Conservation (phyloP, 306 rosid species). For the Malus orientalis region DNA sequence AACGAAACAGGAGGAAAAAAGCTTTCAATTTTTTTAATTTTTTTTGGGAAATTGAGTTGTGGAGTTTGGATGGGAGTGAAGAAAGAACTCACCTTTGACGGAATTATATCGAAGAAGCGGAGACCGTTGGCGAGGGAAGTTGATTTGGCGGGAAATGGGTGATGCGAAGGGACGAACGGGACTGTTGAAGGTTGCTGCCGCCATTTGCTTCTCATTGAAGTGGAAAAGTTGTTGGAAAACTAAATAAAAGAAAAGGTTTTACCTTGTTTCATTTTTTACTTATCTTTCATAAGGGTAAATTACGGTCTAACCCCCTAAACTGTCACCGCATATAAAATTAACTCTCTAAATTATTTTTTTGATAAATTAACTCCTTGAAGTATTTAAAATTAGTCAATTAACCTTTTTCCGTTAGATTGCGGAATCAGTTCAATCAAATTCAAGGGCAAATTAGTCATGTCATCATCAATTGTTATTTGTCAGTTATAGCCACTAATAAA, state of each 20-base stretch:
- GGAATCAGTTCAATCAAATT: too few species aligned
- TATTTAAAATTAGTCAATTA: too few species aligned
- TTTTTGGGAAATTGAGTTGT: neutral
- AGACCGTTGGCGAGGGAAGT: neutral
- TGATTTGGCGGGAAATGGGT: slow-evolving; percentile 17
- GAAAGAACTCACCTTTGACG: slow-evolving; percentile 19
- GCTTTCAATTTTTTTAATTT: neutral
- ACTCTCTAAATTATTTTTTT: too few species aligned
- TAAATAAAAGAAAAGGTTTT: neutral
- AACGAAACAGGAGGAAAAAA: neutral
- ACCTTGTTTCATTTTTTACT: too few species aligned
- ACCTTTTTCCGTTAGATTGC: fast-evolving
- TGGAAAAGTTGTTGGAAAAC: neutral
- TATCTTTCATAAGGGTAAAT: too few species aligned
- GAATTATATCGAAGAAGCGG: neutral
- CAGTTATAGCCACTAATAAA: too few species aligned
- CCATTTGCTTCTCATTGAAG: neutral
- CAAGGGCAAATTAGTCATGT: too few species aligned
- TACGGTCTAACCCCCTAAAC: too few species aligned
- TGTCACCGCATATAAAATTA: too few species aligned
- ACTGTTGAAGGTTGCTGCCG: neutral
- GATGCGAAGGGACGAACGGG: neutral
- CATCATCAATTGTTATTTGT: too few species aligned
- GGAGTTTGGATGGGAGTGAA: neutral
- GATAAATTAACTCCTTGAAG: too few species aligned